These are phyloP conservation scores for Chondrus crispus DNA, from an alignment of 23 red algal species.

Conservation along the genomic window DNA sequence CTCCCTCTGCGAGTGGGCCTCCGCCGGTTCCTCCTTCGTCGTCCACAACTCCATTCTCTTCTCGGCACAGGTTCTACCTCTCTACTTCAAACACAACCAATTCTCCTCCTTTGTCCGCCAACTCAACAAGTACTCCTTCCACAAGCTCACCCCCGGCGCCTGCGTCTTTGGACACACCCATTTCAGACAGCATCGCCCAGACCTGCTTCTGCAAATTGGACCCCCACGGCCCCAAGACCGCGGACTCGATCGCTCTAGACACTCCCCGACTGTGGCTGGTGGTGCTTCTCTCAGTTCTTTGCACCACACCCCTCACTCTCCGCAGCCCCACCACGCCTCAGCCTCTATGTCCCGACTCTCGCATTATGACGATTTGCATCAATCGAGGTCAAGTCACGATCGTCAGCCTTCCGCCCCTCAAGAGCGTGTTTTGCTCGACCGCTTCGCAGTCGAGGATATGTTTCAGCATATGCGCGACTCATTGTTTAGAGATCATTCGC, in stretches of 20 bases:
- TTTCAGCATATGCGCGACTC: not conserved
- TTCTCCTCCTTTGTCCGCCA: slow-evolving; percentile 68
- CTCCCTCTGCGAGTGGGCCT: slow-evolving; percentile 27
- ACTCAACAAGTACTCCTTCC: slow-evolving; percentile 75
- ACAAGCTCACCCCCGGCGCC: slow-evolving; percentile 61
- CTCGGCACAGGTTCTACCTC: slow-evolving; percentile 36
- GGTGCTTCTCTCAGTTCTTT: not conserved
- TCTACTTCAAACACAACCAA: slow-evolving; percentile 76
- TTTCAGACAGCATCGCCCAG: slow-evolving; percentile 35
- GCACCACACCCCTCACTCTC: not conserved
- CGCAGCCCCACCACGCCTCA: not conserved
- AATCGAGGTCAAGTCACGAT: not conserved
- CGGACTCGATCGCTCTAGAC: not conserved
- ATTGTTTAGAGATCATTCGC: not conserved
- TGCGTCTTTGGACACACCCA: slow-evolving; percentile 62
- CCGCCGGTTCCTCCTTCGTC: slow-evolving; percentile 38
- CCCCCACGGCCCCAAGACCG: not conserved
- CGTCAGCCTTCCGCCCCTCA: not conserved
- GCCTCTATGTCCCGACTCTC: not conserved
- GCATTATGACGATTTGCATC: not conserved
- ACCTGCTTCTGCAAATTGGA: slow-evolving; percentile 28
- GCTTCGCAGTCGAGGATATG: not conserved
- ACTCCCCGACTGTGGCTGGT: not conserved
- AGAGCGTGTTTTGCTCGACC: not conserved
- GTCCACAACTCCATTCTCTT: slow-evolving; percentile 39